Base-by-base conservation (phyloP, 495 filamentous ascomycete species). In the Cercophora samala region DNA sequence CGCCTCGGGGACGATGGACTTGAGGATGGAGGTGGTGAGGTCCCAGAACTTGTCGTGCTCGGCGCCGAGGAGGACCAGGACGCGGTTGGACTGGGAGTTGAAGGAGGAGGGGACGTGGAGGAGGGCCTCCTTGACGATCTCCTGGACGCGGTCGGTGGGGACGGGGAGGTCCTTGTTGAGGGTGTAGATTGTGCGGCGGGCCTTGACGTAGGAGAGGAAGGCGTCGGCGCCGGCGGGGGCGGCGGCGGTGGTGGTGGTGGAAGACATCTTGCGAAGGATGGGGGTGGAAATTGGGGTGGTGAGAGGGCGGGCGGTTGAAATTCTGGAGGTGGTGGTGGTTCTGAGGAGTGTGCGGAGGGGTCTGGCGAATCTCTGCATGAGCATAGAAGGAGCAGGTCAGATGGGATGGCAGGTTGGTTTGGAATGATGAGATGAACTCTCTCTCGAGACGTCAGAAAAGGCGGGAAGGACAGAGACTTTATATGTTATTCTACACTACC, bases 41-140 rank as follows among this genome's bases (percentile, higher is more conserved):
- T 85, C 83, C 88, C 88, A 90, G 66, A 89, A 80, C 78, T 85
- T 86, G 64, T 87, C 82, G 75, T 90, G 87, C 72, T 88, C 86
- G 64, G 77, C 82, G 63, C 85, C 84, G 72, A 89, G 78, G 68
- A 90, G 82, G 25, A 89, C 82, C 17, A 90, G 78, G 51, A 84
- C 75, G 62, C 88, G 86, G 71, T 86, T 83, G 72, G 78, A 81
- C 79, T 90, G 88, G 56, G 83, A 85, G 84, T 90, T 90, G 86
- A 89, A 90, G 72, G 81, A 83, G 51, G 76, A 81, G 19, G 88
- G 88, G 37, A 83, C 76, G 73, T 89, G 81, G 60, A 81, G 77
- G 63, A 89, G 68, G 54, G 78, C 74, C 58, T 85, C 74, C 69
- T 80, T 79, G 70, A 87, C 79, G 73, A 90, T 82, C 68, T 86